Evolutionary conservation across 1,284 basidiomycete species (phyloP).

Genomic region (Pseudozyma pruni): DNA sequence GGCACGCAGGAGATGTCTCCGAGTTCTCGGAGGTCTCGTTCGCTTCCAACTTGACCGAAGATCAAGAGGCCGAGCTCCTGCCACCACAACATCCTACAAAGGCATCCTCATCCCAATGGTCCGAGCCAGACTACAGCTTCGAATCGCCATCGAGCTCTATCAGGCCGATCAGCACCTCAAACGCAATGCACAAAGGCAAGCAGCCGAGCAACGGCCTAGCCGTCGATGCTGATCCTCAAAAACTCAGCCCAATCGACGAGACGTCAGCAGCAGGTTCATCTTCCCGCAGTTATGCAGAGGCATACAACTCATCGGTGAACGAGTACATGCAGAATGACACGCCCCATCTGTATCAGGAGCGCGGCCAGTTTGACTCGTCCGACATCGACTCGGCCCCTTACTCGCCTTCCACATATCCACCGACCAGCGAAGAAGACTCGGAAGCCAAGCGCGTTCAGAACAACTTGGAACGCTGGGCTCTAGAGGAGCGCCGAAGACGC

Average conservation of each 20-base stretch:
- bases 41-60: constrained; percentile 9
- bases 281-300: not conserved
- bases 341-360: constrained; percentile 1
- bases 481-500: constrained; percentile 50
- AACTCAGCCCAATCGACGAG: constrained; percentile 39
- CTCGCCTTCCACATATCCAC: constrained; percentile 43
- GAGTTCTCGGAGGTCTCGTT: constrained; percentile 27
- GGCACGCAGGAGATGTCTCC: constrained; percentile 6
- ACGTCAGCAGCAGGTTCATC: constrained; percentile 15
- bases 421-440: constrained; percentile 49
- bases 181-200: constrained; percentile 14
- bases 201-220: constrained; percentile 22
- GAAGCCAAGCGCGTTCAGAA: constrained; percentile 54
- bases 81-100: constrained; percentile 11
- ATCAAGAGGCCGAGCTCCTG: constrained; percentile 8
- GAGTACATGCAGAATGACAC: constrained; percentile 11
- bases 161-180: constrained; percentile 1
- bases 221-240: constrained; percentile 17
- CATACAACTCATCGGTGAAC: constrained; percentile 22
- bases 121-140: not conserved
- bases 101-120: not conserved
- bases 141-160: constrained; percentile 5
- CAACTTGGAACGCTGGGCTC: constrained; percentile 57
- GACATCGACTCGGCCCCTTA: constrained; percentile 22
- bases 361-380: constrained; percentile 14